These are phyloP conservation scores for Kernera saxatilis DNA, from an alignment of 345 rosid genomes.

Conservation along the genomic window DNA sequence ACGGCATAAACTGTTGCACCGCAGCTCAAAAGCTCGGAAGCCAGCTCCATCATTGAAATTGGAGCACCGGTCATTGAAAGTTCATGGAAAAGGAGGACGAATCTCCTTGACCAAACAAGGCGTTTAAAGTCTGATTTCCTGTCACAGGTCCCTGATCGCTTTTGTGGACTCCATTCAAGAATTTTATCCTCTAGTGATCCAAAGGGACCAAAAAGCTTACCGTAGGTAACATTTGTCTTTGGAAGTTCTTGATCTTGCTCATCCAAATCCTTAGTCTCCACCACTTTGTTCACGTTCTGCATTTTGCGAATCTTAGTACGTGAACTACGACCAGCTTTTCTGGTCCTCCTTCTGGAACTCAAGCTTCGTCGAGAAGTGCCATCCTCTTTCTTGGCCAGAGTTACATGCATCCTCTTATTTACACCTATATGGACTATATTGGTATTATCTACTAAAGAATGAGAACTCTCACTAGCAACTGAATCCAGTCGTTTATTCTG, in stretches of 20 bases:
- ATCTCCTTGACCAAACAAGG: slow-evolving; percentile 96
- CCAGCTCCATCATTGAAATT: slow-evolving; percentile 93
- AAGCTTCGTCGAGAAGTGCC: slow-evolving; percentile 29
- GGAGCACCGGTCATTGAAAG: slow-evolving; percentile 99
- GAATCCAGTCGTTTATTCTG: slow-evolving; percentile 40
- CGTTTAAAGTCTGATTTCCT: slow-evolving; percentile 86
- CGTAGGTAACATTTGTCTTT: slow-evolving; percentile 56
- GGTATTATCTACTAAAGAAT: slow-evolving; percentile 38
- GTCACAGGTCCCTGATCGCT: slow-evolving; percentile 90
- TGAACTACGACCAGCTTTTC: slow-evolving; percentile 39
- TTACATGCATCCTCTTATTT: slow-evolving; percentile 41
- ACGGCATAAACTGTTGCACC: slow-evolving; percentile 97
- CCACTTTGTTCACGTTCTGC: slow-evolving; percentile 35
- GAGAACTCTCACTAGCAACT: slow-evolving; percentile 46
- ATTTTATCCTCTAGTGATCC: slow-evolving; percentile 64
- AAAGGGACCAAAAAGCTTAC: slow-evolving; percentile 86
- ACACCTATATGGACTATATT: slow-evolving; percentile 31
- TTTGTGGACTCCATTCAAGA: slow-evolving; percentile 89
- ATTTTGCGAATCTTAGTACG: slow-evolving; percentile 41
- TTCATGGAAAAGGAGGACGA: slow-evolving; percentile 84
- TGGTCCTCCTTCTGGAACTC: slow-evolving; percentile 46
- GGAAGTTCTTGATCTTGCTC: slow-evolving; percentile 60
- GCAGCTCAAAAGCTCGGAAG: slow-evolving; percentile 96
- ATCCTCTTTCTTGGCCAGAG: slow-evolving; percentile 48
- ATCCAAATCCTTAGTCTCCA: slow-evolving; percentile 38